A percentile compares a stretch with the other conserved stretches of the same genome.
These are phyloP conservation scores for Gnomoniopsis sp. DNA, from an alignment of 2,329 filamentous ascomycete genomes.

Conservation along the genomic window DNA sequence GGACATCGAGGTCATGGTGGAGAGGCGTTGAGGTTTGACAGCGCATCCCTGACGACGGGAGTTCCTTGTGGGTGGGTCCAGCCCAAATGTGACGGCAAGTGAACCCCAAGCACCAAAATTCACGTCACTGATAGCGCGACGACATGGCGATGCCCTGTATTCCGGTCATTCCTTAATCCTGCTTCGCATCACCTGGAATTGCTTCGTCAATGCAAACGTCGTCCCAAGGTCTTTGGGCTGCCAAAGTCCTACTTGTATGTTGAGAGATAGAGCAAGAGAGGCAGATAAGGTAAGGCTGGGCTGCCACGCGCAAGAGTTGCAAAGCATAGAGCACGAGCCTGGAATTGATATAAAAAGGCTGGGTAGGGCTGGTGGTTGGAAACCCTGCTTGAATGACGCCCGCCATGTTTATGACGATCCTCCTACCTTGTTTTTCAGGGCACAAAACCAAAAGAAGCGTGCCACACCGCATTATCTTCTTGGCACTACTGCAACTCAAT, in stretches of 20 bases:
- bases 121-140: slow-evolving; percentile 1
- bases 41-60: neutral
- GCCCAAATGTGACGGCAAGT: slow-evolving; percentile 7
- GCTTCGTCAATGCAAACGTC: neutral
- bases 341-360: slow-evolving; percentile 10
- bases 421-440: slow-evolving; percentile 13
- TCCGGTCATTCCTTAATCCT: neutral
- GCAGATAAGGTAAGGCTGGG: slow-evolving; percentile 10
- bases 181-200: neutral
- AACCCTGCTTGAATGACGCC: slow-evolving; percentile 13
- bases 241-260: neutral
- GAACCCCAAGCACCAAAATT: neutral
- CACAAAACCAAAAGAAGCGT: neutral
- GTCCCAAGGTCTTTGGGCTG: slow-evolving; percentile 6
- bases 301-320: slow-evolving; percentile 4
- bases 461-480: slow-evolving; percentile 6
- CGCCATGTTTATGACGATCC: slow-evolving; percentile 9
- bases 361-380: slow-evolving; percentile 3
- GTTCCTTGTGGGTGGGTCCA: neutral
- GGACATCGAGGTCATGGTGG: neutral
- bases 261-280: neutral
- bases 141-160: neutral
- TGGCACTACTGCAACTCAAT: slow-evolving; percentile 5
- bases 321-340: neutral
- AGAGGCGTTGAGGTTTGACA: neutral